Percentiles rank a stretch among this genome's conserved stretches.
Evolutionary conservation across 1,284 basidiomycete genomes (phyloP).

Genomic region (Cystobasidium pallidum): DNA sequence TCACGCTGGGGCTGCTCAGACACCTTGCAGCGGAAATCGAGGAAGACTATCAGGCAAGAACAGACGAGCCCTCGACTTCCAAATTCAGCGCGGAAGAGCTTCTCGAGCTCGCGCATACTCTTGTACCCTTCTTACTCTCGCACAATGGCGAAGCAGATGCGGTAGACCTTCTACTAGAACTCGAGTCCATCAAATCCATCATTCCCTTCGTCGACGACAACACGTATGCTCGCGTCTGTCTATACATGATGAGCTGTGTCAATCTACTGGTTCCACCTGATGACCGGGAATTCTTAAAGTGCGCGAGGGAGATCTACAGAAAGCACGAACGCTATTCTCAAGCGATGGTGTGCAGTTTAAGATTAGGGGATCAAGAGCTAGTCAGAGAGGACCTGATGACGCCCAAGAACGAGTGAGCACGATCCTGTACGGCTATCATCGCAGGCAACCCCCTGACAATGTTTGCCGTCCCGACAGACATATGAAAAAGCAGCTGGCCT

Average conservation of each 20-base stretch:
- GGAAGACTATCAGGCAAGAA: conserved; percentile 78
- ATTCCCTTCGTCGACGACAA: conserved; percentile 76
- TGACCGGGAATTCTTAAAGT: conserved; percentile 84
- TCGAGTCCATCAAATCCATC: conserved; percentile 86
- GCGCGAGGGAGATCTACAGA: conserved; percentile 88
- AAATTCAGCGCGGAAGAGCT: conserved; percentile 66
- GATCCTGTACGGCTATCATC: too few species aligned
- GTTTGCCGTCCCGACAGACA: conserved; percentile 59
- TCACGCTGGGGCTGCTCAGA: conserved; percentile 22
- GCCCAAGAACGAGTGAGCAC: conserved; percentile 76
- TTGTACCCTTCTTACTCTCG: conserved; percentile 85
- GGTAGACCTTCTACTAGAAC: conserved; percentile 90
- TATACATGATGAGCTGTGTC: conserved; percentile 97
- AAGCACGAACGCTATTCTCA: conserved; percentile 88
- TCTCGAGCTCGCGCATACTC: conserved; percentile 75
- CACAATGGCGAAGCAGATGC: conserved; percentile 99
- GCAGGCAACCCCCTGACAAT: too few species aligned
- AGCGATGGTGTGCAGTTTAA: conserved; percentile 83
- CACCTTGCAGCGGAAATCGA: conserved; percentile 96
- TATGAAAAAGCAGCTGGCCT: conserved; percentile 96
- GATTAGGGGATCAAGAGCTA: conserved; percentile 78
- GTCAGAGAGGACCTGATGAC: conserved; percentile 83
- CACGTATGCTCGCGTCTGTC: conserved; percentile 89
- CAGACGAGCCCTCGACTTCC: conserved; percentile 56
- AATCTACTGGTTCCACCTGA: conserved; percentile 91